Base-by-base conservation (phyloP, 2,329 filamentous ascomycete genomes). In the Stachybotrys chartarum region DNA sequence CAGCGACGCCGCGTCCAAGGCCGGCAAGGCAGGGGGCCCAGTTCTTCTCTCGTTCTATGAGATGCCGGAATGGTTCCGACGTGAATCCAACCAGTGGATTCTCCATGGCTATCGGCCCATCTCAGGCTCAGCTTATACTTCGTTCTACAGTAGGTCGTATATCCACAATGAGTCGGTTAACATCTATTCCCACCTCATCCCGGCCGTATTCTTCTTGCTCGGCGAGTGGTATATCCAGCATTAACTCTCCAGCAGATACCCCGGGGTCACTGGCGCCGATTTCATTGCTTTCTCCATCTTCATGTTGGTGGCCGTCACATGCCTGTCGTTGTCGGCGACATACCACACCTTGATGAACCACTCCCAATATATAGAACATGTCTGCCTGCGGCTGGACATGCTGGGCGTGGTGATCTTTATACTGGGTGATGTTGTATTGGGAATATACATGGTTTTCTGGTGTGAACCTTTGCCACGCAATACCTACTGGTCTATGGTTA, bases 131-230 rank as follows among this genome's bases (percentile, higher is more conserved):
- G 60, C 58, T 32, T 54, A 50, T 1, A 57, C 56, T 11, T 79
- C 69, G 54, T 60, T 78, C 51, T 53, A 60, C 31, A 78, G 75
- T 54, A 72, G 69, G 67, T 57, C 60, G 3, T 73, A 75, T 59
- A 32, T 70, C n/a, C 67, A 71, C 60, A 71, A 70, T 55, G 66
- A 71, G 55, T 61, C 66, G 6, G 56, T 66, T 57, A 70, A 70
- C 59, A 69, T 70, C 57, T 67, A 64, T 57, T 62, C 66, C 12
- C 67, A 70, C 59, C 66, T 80, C 5, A 58, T 80, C 3, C 76
- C 78, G 0, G 74, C 70, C 12, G 46, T 76, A 3, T 24, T 68
- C 18, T 68, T 56, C 51, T 53, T 72, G 6, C 46, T 70, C 7
- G 64, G 65, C 18, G 66, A 73, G 55, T 60, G 56, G 45, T 57